Percentiles rank a stretch among this genome's conserved stretches.
Conservation (phyloP, 2,329 filamentous ascomycete species). For the Fusarium tuaranense region DNA sequence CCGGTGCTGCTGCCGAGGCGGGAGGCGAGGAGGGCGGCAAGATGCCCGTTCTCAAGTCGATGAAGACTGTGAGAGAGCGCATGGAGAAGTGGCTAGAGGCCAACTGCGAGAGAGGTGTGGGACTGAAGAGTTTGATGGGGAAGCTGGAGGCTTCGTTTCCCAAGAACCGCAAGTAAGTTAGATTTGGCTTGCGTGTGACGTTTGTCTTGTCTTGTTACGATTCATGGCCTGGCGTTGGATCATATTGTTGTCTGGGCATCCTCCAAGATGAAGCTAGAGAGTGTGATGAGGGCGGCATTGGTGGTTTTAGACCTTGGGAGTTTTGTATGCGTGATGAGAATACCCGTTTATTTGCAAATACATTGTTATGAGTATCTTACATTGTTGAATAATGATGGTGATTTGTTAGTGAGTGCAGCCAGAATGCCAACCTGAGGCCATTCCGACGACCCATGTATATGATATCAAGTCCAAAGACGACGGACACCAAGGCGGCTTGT, state of each 20-base stretch:
- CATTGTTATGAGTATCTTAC: conserved; percentile 14
- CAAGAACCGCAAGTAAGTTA: conserved; percentile 48
- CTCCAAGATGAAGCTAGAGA: background rate
- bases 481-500: no score
- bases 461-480: background rate
- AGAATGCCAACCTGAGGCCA: background rate
- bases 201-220: background rate
- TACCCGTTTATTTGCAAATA: conserved; percentile 20
- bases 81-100: conserved; percentile 88
- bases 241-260: conserved; percentile 9
- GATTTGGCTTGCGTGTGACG: background rate
- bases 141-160: conserved; percentile 68
- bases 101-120: conserved; percentile 84
- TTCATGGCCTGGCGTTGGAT: conserved; percentile 34
- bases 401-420: background rate
- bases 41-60: conserved; percentile 79
- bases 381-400: background rate
- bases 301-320: conserved; percentile 11
- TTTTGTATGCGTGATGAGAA: conserved; percentile 25
- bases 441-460: background rate
- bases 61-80: conserved; percentile 75
- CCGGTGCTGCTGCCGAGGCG: conserved; percentile 72
- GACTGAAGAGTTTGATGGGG: conserved; percentile 77
- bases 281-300: conserved; percentile 6
- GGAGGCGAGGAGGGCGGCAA: conserved; percentile 72